Base-by-base conservation (phyloP, 75 land plant genomes). In the Cryptomeria japonica region DNA sequence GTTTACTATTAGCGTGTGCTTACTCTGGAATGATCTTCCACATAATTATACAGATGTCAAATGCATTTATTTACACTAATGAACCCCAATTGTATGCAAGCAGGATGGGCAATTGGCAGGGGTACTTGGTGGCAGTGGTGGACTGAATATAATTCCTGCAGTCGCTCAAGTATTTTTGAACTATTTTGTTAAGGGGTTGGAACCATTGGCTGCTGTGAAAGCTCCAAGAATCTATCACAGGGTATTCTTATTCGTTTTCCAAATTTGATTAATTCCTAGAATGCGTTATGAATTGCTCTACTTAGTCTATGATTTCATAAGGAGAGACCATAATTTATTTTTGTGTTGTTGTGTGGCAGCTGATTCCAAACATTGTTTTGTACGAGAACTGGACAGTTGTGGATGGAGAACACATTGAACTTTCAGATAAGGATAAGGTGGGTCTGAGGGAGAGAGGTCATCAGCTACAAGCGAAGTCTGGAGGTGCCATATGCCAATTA, bases 81-180 rank as follows among this genome's bases (percentile, higher is more conserved):
- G 70, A 32, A 34, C 1, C 77, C 77, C 77, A 34, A 75, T 75
- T 75, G 13, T 82, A 15, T 84, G 37, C 86, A 53, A 37, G 47
- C 93, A 97, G 98, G 93, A 92, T 80, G 91, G 93, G 61, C 96
- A 92, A 64, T 86, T 97, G 5, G 88, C 76, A 31, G 99, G 95
- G 42, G 98, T 93, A 13, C 80, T 97, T 4, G 99, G 99, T 6
- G 98, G 91, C n/a, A 97, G 97, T 87, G 98, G 99, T 49, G 98
- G 98, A 8, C 22, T 91, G 16, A 42, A 90, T 84, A 97, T 97
- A 42, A 95, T 97, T 51, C 94, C 99, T 28, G 93, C 95, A 61
- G 95, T 95, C 3, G 83, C 80, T 13, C 97, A 98, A 86, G 96
- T 97, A n/a, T 96, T 98, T 86, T 84, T 98, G 14, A 97, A 96